Evolutionary conservation across 805 yeast genomes (phyloP), one percentile per base, ranked within the genome.

Genomic region (Candida lessepsii): DNA sequence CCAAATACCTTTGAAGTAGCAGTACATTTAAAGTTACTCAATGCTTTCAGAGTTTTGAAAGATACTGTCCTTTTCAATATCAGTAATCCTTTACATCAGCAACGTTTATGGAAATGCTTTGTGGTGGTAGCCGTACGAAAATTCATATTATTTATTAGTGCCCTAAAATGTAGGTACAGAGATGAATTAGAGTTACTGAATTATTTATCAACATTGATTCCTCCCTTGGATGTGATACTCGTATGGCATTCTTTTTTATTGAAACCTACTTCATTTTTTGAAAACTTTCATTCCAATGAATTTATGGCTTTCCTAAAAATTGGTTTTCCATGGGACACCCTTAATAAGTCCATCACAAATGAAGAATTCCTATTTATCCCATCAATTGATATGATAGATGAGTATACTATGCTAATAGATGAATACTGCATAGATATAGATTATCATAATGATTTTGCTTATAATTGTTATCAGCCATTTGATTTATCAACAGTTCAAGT

Each of bases 161-260:
- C 51, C 10, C 14, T 37, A 17, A 36, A 29, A 17, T 3, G 4
- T 5, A 26, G 14, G 9, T 24, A 5, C 9, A 7, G 5, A 3
- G 16, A 16, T n/a, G n/a, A n/a, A n/a, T n/a, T n/a, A n/a, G n/a
- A n/a, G n/a, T n/a, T n/a, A n/a, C n/a, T n/a, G n/a, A n/a, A n/a
- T n/a, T 35, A 19, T 28, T 9, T 29, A 11, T 17, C 21, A 6
- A 20, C 29, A 14, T 24, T 27, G 3, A 7, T 40, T 2, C 59
- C 59, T 5, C 57, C 59, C 11, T 29, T 54, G 11, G 59, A 54
- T 41, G 41, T 54, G 13, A 11, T 53, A 8, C 41, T 54, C 42
- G 54, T 52, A 10, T 54, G 59, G 59, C 57, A 54, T 44, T 31
- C 54, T 9, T 51, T 53, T 40, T 30, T 49, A 24, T 38, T 52